These are phyloP conservation scores for Adansonia grandidieri DNA, from an alignment of 441 rosid genomes.

Conservation along the genomic window DNA sequence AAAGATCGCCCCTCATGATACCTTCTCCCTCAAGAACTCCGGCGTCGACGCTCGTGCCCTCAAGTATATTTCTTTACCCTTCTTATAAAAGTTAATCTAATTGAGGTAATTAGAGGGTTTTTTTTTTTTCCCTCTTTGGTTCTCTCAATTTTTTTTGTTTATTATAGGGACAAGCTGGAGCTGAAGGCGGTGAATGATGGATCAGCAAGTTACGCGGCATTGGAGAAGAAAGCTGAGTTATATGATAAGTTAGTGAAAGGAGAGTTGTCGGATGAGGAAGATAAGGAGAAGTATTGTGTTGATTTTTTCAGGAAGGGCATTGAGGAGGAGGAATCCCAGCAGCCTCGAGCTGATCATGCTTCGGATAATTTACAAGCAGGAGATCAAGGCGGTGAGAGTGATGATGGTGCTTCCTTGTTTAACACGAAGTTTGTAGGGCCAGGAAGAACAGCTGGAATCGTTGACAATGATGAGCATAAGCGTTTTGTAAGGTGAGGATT, in stretches of 20 bases:
- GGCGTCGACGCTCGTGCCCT: constrained; percentile 79
- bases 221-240: constrained; percentile 85
- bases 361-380: constrained; percentile 38
- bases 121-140: not conserved
- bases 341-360: constrained; percentile 29
- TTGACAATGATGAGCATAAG: constrained; percentile 72
- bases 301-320: constrained; percentile 75
- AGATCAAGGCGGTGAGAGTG: constrained; percentile 43
- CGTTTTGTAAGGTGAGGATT: constrained; percentile 75
- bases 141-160: not conserved
- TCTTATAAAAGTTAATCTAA: not conserved
- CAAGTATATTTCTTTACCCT: constrained; percentile 46
- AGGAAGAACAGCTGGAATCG: constrained; percentile 56
- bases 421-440: constrained; percentile 58
- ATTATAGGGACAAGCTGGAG: constrained; percentile 82
- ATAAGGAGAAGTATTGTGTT: constrained; percentile 83
- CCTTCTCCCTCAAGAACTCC: constrained; percentile 69
- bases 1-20: constrained; percentile 48
- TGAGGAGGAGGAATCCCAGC: constrained; percentile 49
- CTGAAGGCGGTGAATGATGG: constrained; percentile 83
- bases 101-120: not conserved
- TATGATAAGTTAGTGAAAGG: constrained; percentile 73
- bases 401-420: constrained; percentile 36
- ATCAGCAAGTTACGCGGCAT: constrained; percentile 75
- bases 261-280: constrained; percentile 89